Evolutionary conservation across 768 basidiomycete species (phyloP).

Genomic region (Leccinum disarticulatum): DNA sequence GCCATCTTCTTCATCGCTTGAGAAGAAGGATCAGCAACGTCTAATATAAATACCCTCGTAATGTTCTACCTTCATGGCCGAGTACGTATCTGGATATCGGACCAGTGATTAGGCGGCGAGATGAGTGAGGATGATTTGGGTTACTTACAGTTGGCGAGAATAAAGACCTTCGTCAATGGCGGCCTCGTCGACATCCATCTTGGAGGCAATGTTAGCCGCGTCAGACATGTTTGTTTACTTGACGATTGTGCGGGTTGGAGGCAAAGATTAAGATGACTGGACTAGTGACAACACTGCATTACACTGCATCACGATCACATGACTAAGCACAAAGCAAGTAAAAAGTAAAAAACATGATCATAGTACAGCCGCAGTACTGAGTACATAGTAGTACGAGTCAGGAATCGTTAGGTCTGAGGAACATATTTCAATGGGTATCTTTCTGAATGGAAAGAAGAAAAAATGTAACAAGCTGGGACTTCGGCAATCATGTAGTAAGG

Average conservation of each 20-base stretch:
- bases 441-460: neutral
- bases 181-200: slow-evolving; percentile 85
- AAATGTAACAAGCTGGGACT: neutral
- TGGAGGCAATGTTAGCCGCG: slow-evolving; percentile 35
- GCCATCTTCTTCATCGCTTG: slow-evolving; percentile 99
- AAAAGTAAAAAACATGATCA: neutral
- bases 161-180: slow-evolving; percentile 93
- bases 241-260: slow-evolving; percentile 3
- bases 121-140: slow-evolving; percentile 15
- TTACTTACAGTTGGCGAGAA: slow-evolving; percentile 85
- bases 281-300: neutral
- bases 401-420: neutral
- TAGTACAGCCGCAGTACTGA: neutral
- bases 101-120: slow-evolving; percentile 14
- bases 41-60: neutral
- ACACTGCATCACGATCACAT: slow-evolving; percentile 3
- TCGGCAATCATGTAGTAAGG: neutral
- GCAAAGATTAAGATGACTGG: slow-evolving; percentile 7
- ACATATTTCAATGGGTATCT: neutral
- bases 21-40: slow-evolving; percentile 17
- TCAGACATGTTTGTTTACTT: slow-evolving; percentile 35
- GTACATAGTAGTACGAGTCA: too few relatives aligned
- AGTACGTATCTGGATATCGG: slow-evolving; percentile 76
- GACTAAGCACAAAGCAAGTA: slow-evolving; percentile 20
- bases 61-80: slow-evolving; percentile 81